Percentiles rank a stretch among this genome's conserved stretches.
Conservation (phyloP, 1,139 yeast genomes). For the Candida dubliniensis region DNA sequence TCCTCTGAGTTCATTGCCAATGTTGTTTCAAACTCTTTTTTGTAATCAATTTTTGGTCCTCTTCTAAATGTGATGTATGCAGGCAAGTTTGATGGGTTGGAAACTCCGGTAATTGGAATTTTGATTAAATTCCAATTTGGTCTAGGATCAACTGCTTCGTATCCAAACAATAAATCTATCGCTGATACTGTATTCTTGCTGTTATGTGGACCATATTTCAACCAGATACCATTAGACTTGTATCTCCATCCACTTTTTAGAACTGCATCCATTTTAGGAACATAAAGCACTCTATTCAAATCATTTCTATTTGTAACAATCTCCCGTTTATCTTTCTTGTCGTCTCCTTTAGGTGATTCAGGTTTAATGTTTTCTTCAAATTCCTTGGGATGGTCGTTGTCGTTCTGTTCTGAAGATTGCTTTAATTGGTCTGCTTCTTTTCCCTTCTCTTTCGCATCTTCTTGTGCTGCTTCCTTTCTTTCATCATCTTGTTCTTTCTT, state of each 20-base stretch:
- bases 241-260: constrained; percentile 36
- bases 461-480: constrained; percentile 11
- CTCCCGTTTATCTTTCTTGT: constrained; percentile 12
- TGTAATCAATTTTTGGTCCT: constrained; percentile 26
- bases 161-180: constrained; percentile 69
- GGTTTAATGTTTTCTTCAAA: constrained; percentile 1
- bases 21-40: constrained; percentile 18
- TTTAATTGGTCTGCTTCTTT: constrained; percentile 7
- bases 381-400: constrained; percentile 6
- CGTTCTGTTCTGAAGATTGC: constrained; percentile 2
- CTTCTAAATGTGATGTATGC: constrained; percentile 33
- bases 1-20: constrained; percentile 36
- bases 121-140: constrained; percentile 59
- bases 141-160: constrained; percentile 75
- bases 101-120: constrained; percentile 25
- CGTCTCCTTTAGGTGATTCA: not conserved
- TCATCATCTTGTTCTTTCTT: constrained; percentile 15
- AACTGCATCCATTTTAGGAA: constrained; percentile 36
- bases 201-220: constrained; percentile 38
- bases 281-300: constrained; percentile 23
- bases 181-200: constrained; percentile 36
- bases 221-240: constrained; percentile 35
- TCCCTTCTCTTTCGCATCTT: constrained; percentile 6
- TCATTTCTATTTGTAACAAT: constrained; percentile 23
- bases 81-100: constrained; percentile 20